phyloP scores from a whole-genome alignment of 2,329 filamentous ascomycete genomes.

The Epichloe uncinata region DNA sequence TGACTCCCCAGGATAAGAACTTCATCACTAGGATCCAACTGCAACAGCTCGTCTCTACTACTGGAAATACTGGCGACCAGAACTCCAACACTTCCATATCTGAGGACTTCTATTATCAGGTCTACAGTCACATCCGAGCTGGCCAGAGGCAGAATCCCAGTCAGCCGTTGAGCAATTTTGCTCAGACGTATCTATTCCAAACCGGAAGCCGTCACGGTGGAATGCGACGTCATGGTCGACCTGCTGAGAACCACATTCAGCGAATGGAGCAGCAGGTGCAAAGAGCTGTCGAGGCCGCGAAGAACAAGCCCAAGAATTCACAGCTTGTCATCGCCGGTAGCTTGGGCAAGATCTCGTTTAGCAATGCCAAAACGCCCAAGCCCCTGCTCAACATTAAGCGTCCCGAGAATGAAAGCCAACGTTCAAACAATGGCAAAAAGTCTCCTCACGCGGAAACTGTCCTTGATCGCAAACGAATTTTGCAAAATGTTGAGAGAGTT shows the following conservation, averaged over 20 bases:
- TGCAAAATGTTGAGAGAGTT: slow-evolving; percentile 78
- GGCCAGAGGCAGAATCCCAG: slow-evolving; percentile 82
- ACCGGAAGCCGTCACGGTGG: slow-evolving; percentile 73
- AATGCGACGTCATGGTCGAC: slow-evolving; percentile 61
- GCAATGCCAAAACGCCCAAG: slow-evolving; percentile 95
- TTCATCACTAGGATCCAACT: slow-evolving; percentile 97
- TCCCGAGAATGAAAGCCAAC: slow-evolving; percentile 50
- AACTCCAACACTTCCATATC: slow-evolving; percentile 67
- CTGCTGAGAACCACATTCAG: slow-evolving; percentile 93
- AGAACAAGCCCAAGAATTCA: slow-evolving; percentile 95
- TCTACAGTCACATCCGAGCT: slow-evolving; percentile 86
- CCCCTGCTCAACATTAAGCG: slow-evolving; percentile 93
- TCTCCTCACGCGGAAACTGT: slow-evolving; percentile 25
- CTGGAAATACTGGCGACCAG: slow-evolving; percentile 70
- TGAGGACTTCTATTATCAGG: slow-evolving; percentile 98
- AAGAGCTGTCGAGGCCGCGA: slow-evolving; percentile 90
- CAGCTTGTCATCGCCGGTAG: slow-evolving; percentile 94
- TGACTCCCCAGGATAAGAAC: slow-evolving; percentile 99
- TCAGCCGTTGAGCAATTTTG: slow-evolving; percentile 89
- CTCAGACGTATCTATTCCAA: slow-evolving; percentile 94
- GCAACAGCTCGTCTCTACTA: slow-evolving; percentile 87
- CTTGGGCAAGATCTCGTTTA: slow-evolving; percentile 95
- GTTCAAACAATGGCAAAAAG: slow-evolving; percentile 36
- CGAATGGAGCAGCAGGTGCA: slow-evolving; percentile 99
- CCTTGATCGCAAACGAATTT: slow-evolving; percentile 67